A percentile compares a stretch with the other conserved stretches of the same genome.
Conservation (phyloP, 1,284 basidiomycete species). For the Microbotryum silenes-acaulis region DNA sequence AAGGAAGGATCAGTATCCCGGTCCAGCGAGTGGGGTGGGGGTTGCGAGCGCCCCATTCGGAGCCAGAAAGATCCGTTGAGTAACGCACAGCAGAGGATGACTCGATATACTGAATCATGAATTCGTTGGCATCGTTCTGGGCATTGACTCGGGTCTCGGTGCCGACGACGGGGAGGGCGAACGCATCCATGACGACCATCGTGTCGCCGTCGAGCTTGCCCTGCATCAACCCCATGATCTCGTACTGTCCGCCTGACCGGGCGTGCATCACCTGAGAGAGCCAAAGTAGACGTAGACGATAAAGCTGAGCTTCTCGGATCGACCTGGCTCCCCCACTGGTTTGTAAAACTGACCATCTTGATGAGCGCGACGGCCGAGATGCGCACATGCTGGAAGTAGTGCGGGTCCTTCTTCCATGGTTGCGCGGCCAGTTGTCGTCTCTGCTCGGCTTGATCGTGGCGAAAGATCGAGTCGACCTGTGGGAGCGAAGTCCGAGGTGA, state of each 20-base stretch:
- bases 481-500: conserved; percentile 33
- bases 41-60: conserved; percentile 1
- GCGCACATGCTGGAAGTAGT: conserved; percentile 88
- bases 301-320: neutral
- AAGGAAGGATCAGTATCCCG: neutral
- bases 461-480: conserved; percentile 63
- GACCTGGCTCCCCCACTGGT: neutral
- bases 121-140: conserved; percentile 91
- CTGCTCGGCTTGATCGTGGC: conserved; percentile 34
- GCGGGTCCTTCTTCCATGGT: conserved; percentile 83
- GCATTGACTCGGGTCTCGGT: conserved; percentile 98
- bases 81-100: conserved; percentile 61
- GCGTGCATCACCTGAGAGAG: conserved; percentile 81
- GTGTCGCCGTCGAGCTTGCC: conserved; percentile 82
- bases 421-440: conserved; percentile 50
- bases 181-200: conserved; percentile 90
- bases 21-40: neutral
- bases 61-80: neutral
- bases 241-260: conserved; percentile 89
- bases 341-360: conserved; percentile 69
- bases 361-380: conserved; percentile 92
- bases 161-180: conserved; percentile 95
- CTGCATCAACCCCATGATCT: conserved; percentile 99
- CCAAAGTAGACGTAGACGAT: too few relatives aligned
- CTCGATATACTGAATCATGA: conserved; percentile 90